Percentiles rank a stretch among this genome's conserved stretches.
These are phyloP conservation scores for Pouteria campechiana DNA, from an alignment of 179 eudicot species.

Conservation along the genomic window DNA sequence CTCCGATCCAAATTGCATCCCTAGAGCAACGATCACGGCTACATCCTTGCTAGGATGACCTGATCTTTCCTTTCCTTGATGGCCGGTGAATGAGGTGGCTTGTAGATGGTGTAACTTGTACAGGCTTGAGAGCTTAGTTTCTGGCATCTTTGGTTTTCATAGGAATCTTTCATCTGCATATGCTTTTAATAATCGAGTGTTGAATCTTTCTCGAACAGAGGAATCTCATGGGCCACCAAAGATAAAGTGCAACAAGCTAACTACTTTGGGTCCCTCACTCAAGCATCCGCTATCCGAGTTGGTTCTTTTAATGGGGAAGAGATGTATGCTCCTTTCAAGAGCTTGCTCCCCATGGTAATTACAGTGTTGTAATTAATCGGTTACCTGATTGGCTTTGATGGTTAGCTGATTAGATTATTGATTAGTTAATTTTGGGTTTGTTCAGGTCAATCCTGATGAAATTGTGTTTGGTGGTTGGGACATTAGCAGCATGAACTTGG, in stretches of 20 bases:
- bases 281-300: conserved; percentile 89
- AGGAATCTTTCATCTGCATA: neutral
- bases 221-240: conserved; percentile 98
- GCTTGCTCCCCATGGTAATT: conserved; percentile 85
- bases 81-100: no score
- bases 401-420: no score
- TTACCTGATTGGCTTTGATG: neutral
- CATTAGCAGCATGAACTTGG: conserved; percentile 87
- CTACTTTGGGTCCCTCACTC: conserved; percentile 89
- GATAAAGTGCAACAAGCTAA: conserved; percentile 95
- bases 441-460: conserved; percentile 90
- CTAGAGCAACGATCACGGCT: no score
- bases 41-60: no score
- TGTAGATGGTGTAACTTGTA: no score
- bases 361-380: neutral
- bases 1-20: no score
- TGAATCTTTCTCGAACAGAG: conserved; percentile 30
- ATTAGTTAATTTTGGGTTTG: neutral
- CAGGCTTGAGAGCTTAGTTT: no score
- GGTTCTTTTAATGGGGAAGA: conserved; percentile 96
- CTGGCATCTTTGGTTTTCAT: neutral
- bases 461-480: conserved; percentile 98
- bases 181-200: neutral
- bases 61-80: no score
- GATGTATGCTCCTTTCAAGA: conserved; percentile 97